These are phyloP conservation scores for Diutina rugosa DNA, from an alignment of 1,139 yeast genomes.

Conservation along the genomic window DNA sequence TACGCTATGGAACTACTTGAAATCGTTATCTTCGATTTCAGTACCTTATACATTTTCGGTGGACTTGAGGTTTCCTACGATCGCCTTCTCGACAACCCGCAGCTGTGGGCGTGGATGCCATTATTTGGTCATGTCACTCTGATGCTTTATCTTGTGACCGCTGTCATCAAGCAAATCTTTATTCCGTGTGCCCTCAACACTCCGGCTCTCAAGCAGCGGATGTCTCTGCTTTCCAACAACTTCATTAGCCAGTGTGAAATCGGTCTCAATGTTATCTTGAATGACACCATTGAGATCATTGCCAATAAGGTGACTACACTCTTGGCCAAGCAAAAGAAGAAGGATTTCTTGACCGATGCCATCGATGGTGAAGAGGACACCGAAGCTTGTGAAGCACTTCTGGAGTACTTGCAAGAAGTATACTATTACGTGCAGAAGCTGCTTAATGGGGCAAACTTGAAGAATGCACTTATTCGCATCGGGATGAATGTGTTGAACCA, in stretches of 20 bases:
- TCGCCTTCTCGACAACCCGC: slow-evolving; percentile 10
- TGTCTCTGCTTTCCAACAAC: slow-evolving; percentile 53
- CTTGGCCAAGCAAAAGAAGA: slow-evolving; percentile 49
- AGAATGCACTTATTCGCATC: slow-evolving; percentile 38
- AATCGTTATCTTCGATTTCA: slow-evolving; percentile 54
- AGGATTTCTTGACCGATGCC: slow-evolving; percentile 40
- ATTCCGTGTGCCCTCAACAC: slow-evolving; percentile 58
- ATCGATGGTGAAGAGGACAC: slow-evolving; percentile 45
- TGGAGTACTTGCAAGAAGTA: slow-evolving; percentile 37
- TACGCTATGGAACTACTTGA: slow-evolving; percentile 58
- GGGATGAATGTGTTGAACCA: slow-evolving; percentile 50
- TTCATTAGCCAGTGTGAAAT: slow-evolving; percentile 58
- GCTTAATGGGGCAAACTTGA: slow-evolving; percentile 42
- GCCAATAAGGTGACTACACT: slow-evolving; percentile 34
- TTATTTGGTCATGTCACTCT: slow-evolving; percentile 48
- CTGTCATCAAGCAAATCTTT: slow-evolving; percentile 58
- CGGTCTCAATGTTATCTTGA: slow-evolving; percentile 53
- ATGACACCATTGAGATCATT: slow-evolving; percentile 40
- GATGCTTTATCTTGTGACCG: slow-evolving; percentile 54
- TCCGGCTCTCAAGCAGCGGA: slow-evolving; percentile 48
- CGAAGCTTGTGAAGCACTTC: slow-evolving; percentile 53
- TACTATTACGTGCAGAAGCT: slow-evolving; percentile 20
- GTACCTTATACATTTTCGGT: slow-evolving; percentile 60
- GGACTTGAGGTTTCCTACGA: slow-evolving; percentile 63
- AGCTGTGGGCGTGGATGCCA: slow-evolving; percentile 27